These are phyloP conservation scores for Hygrophoropsis aurantiaca DNA, from an alignment of 768 basidiomycete species.

Conservation along the genomic window DNA sequence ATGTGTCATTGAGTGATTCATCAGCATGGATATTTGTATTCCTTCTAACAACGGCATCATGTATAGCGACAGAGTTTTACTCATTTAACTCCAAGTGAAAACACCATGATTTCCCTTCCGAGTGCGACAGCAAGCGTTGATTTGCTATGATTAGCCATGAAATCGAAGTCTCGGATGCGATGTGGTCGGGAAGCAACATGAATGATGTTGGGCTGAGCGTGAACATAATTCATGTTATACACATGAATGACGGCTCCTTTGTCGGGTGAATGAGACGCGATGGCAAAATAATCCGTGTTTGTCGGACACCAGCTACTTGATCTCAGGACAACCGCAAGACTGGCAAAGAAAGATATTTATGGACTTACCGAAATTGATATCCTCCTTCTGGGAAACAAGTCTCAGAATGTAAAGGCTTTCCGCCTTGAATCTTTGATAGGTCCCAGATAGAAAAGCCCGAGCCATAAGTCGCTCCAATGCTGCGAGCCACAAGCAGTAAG, in stretches of 20 bases:
- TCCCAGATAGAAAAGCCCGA: slow-evolving; percentile 79
- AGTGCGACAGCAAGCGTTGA: slow-evolving; percentile 70
- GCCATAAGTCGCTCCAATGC: slow-evolving; percentile 75
- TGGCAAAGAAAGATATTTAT: slow-evolving; percentile 6
- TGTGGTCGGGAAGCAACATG: slow-evolving; percentile 60
- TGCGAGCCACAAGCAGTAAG: slow-evolving; percentile 23
- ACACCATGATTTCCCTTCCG: slow-evolving; percentile 56
- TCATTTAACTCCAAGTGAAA: slow-evolving; percentile 64
- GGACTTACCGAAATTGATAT: slow-evolving; percentile 60
- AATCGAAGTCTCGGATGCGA: slow-evolving; percentile 74
- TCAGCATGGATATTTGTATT: too few relatives aligned
- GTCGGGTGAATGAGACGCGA: slow-evolving; percentile 57
- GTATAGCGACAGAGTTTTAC: slow-evolving; percentile 13
- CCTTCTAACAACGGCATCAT: too few relatives aligned
- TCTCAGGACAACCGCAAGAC: not conserved
- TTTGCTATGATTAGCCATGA: slow-evolving; percentile 58
- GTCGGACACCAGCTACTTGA: slow-evolving; percentile 71
- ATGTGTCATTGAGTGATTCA: not conserved
- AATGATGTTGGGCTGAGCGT: slow-evolving; percentile 63
- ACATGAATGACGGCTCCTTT: slow-evolving; percentile 71
- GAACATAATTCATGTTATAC: slow-evolving; percentile 63
- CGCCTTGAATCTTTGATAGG: slow-evolving; percentile 66
- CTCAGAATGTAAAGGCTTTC: slow-evolving; percentile 66
- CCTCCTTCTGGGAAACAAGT: slow-evolving; percentile 67
- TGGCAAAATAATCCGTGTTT: slow-evolving; percentile 74